A percentile compares a stretch with the other conserved stretches of the same genome.
These are phyloP conservation scores for Syncephalastrum monosporum DNA, from an alignment of 371 early-diverging fungal species.

Conservation along the genomic window DNA sequence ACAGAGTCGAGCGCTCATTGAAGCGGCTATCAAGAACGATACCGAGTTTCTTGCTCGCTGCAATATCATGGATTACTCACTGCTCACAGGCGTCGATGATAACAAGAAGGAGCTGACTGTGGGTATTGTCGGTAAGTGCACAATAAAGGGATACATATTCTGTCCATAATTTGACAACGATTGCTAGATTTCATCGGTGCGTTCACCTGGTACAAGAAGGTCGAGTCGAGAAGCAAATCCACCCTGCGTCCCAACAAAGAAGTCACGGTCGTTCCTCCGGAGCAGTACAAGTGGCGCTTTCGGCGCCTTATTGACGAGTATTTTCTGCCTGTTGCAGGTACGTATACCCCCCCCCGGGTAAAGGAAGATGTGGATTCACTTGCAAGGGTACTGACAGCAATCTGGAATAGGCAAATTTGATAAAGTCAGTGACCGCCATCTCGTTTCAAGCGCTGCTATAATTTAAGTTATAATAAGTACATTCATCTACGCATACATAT, in stretches of 20 bases:
- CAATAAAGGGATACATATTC: neutral
- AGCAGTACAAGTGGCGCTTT: conserved; percentile 86
- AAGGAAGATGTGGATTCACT: no score
- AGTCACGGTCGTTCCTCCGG: conserved; percentile 90
- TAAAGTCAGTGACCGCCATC: no score
- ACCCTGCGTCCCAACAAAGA: conserved; percentile 70
- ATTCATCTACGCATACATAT: no score
- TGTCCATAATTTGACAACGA: neutral
- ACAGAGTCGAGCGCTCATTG: conserved; percentile 77
- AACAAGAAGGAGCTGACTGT: conserved; percentile 79
- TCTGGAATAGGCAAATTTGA: no score
- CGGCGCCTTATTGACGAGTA: conserved; percentile 82
- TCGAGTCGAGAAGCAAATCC: conserved; percentile 91
- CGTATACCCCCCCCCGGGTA: no score
- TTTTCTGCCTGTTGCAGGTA: conserved; percentile 78
- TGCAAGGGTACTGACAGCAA: no score
- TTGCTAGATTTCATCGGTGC: conserved; percentile 86
- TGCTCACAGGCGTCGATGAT: conserved; percentile 86
- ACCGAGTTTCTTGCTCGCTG: conserved; percentile 80
- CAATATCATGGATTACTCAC: conserved; percentile 94
- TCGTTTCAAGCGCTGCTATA: no score
- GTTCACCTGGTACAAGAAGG: conserved; percentile 93
- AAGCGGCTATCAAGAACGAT: conserved; percentile 76
- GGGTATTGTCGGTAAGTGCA: conserved; percentile 75
- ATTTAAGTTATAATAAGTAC: no score